Conservation (phyloP, 202 grass and related monocot species). For the Zizania palustris region DNA sequence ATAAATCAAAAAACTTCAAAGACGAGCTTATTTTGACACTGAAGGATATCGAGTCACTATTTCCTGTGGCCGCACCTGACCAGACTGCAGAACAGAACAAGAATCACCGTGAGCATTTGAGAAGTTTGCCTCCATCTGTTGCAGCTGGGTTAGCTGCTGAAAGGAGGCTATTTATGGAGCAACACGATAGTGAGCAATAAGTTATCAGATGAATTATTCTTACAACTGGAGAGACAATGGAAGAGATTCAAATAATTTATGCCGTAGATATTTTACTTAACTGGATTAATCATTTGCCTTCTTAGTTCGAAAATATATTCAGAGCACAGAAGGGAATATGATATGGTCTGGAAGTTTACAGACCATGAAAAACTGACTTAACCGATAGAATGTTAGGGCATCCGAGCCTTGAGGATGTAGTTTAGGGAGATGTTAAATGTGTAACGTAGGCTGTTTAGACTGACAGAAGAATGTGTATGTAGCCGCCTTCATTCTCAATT, state of each 20-base stretch:
- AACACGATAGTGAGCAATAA: conserved; percentile 35
- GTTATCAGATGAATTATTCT: background rate
- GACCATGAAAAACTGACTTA: background rate
- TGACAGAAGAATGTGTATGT: conserved; percentile 9
- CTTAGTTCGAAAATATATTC: background rate
- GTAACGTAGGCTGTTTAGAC: conserved; percentile 11
- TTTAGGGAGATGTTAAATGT: conserved; percentile 6
- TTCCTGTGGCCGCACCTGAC: conserved; percentile 56
- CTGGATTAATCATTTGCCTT: background rate
- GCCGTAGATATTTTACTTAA: background rate
- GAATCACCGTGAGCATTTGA: conserved; percentile 49
- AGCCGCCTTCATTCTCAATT: conserved; percentile 12
- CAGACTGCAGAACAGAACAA: conserved; percentile 44
- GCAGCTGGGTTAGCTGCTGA: conserved; percentile 89
- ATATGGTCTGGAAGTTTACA: background rate
- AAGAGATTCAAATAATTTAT: background rate
- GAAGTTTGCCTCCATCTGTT: conserved; percentile 71
- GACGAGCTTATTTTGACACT: conserved; percentile 79
- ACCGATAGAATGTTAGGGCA: conserved; percentile 1
- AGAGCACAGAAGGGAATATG: conserved; percentile 1
- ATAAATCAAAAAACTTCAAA: conserved; percentile 71
- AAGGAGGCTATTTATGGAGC: conserved; percentile 58
- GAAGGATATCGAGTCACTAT: conserved; percentile 75
- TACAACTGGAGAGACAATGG: background rate
- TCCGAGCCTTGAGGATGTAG: background rate